Evolutionary conservation across 2,329 filamentous ascomycete species (phyloP).

Genomic region (Leptographium lundbergii): DNA sequence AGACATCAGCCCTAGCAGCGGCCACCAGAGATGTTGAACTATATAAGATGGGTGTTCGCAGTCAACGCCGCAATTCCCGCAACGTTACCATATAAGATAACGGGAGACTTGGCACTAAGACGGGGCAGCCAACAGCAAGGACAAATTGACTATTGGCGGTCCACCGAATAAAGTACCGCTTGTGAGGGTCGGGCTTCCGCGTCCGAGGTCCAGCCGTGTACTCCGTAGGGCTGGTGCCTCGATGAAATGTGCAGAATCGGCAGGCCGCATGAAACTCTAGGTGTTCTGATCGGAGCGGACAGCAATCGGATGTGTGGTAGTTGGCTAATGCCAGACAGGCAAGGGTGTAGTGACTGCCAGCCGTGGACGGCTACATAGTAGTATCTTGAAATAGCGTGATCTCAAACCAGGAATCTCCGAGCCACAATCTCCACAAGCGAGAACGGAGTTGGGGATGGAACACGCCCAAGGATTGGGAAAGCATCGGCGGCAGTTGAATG

Average conservation of each 20-base stretch:
- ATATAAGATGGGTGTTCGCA: not conserved
- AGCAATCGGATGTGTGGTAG: not conserved
- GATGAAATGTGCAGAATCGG: not conserved
- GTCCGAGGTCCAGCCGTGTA: not conserved
- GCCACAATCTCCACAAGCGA: not conserved
- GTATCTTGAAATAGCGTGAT: not conserved
- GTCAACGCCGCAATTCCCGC: not conserved
- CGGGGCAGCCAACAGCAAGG: not conserved
- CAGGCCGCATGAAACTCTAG: not conserved
- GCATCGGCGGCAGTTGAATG: not conserved
- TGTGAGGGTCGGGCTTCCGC: not conserved
- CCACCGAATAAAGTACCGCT: not conserved
- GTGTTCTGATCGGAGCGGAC: not conserved
- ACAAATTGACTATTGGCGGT: not conserved
- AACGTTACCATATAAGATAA: not conserved
- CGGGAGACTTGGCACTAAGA: not conserved
- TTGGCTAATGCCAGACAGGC: not conserved
- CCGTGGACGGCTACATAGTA: not conserved
- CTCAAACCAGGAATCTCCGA: not conserved
- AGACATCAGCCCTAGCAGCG: not conserved
- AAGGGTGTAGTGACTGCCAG: not conserved
- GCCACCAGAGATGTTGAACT: not conserved
- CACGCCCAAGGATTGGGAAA: not conserved
- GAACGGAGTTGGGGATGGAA: not conserved
- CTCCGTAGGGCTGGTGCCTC: not conserved